Evolutionary conservation across 352 stramenopile genomes (phyloP).

Genomic region (Pythium folliculosum): DNA sequence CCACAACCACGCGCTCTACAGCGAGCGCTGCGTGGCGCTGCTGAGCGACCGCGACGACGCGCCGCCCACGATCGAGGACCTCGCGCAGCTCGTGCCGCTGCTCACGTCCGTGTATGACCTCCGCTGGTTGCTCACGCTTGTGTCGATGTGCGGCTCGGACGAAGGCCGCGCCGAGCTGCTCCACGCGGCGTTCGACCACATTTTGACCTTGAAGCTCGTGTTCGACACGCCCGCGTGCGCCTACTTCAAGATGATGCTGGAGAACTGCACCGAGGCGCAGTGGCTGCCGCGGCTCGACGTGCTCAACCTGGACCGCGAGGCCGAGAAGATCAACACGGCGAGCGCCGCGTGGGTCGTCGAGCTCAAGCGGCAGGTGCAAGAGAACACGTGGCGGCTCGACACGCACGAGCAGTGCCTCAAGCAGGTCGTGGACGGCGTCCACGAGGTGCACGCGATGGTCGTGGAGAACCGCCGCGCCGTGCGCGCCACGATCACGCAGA

Average conservation of each 20-base stretch:
- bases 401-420: slow-evolving; percentile 25
- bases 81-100: slow-evolving; percentile 29
- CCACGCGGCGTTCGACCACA: slow-evolving; percentile 30
- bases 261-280: slow-evolving; percentile 24
- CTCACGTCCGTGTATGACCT: slow-evolving; percentile 44
- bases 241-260: slow-evolving; percentile 39
- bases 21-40: slow-evolving; percentile 5
- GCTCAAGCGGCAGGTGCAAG: slow-evolving; percentile 33
- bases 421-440: slow-evolving; percentile 22
- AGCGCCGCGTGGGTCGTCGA: slow-evolving; percentile 39
- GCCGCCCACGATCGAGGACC: slow-evolving; percentile 1
- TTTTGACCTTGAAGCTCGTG: slow-evolving; percentile 35
- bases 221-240: slow-evolving; percentile 34
- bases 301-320: slow-evolving; percentile 32
- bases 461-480: slow-evolving; percentile 24
- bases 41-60: neutral
- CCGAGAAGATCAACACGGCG: slow-evolving; percentile 40
- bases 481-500: neutral
- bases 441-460: slow-evolving; percentile 18
- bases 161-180: slow-evolving; percentile 10
- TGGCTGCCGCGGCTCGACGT: slow-evolving; percentile 24
- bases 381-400: slow-evolving; percentile 27
- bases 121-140: slow-evolving; percentile 29
- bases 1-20: slow-evolving; percentile 18
- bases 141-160: neutral